Evolutionary conservation across 2,329 filamentous ascomycete species (phyloP).

Genomic region (Fusarium keratoplasticum): DNA sequence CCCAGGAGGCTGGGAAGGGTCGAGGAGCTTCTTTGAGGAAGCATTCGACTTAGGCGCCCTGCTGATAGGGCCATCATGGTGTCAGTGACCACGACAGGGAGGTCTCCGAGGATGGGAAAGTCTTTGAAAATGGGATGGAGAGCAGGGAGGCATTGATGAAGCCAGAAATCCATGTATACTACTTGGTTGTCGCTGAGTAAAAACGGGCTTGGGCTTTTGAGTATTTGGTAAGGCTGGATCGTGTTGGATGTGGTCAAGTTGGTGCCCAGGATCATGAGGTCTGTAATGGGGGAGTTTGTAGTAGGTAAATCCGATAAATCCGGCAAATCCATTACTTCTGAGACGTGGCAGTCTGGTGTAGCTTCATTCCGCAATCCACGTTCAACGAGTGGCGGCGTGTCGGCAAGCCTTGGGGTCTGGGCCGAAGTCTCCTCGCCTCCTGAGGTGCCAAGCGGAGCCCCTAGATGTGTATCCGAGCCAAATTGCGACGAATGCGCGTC

Average conservation of each 20-base stretch:
- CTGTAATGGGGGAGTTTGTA: not conserved
- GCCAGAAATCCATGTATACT: constrained; percentile 18
- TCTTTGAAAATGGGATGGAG: constrained; percentile 9
- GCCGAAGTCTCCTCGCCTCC: not conserved
- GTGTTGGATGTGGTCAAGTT: not conserved
- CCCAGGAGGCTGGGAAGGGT: not conserved
- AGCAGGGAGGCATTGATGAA: constrained; percentile 8
- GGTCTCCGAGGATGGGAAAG: not conserved
- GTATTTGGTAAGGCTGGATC: not conserved
- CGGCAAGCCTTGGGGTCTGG: not conserved
- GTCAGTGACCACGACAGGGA: not conserved
- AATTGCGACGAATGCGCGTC: not conserved
- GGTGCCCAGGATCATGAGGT: not conserved
- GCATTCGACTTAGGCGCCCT: constrained; percentile 15
- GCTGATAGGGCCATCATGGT: constrained; percentile 15
- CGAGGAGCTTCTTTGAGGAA: constrained; percentile 3
- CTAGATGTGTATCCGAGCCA: too few relatives aligned
- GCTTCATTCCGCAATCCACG: not conserved
- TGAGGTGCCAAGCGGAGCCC: not conserved
- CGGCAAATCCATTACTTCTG: not conserved
- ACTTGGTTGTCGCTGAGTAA: not conserved
- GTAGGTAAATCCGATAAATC: not conserved
- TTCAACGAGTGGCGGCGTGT: too few relatives aligned
- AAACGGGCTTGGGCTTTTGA: not conserved
- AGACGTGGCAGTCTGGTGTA: not conserved